Evolutionary conservation across 2,329 filamentous ascomycete species (phyloP).

Genomic region (Ceratocystis alfenasii): DNA sequence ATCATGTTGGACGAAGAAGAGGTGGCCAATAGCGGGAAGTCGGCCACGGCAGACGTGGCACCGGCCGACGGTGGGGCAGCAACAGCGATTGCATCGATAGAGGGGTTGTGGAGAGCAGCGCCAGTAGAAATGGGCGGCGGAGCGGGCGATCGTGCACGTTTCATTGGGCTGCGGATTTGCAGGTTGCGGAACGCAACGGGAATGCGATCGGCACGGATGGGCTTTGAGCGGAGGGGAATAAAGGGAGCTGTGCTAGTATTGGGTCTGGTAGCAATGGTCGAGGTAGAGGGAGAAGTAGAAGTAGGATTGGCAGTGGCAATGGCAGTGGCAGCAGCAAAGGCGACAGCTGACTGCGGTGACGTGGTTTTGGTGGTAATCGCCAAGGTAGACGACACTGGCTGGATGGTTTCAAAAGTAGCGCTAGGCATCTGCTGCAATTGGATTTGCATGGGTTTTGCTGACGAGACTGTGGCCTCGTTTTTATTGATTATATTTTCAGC

Average conservation of each 20-base stretch:
- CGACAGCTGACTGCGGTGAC: constrained; percentile 8
- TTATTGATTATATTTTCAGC: background rate
- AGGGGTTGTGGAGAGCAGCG: constrained; percentile 23
- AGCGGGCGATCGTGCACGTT: constrained; percentile 37
- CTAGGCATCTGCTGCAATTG: constrained; percentile 9
- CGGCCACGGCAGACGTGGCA: constrained; percentile 11
- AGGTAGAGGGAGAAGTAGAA: background rate
- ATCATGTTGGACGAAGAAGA: background rate
- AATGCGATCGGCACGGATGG: constrained; percentile 22
- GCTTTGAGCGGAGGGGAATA: constrained; percentile 20
- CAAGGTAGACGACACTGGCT: background rate
- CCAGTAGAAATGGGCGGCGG: constrained; percentile 27
- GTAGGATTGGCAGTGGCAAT: background rate
- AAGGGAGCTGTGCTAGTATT: constrained; percentile 1
- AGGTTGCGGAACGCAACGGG: constrained; percentile 35
- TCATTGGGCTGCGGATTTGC: constrained; percentile 35
- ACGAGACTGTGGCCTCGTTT: background rate
- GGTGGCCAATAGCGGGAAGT: constrained; percentile 2
- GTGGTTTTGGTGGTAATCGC: constrained; percentile 4
- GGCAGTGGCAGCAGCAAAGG: background rate
- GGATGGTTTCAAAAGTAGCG: constrained; percentile 9
- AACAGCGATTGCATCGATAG: constrained; percentile 23
- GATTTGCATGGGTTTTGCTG: background rate
- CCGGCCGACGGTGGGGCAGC: constrained; percentile 21
- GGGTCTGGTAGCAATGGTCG: constrained; percentile 4